Base-by-base conservation (phyloP, 2,329 filamentous ascomycete genomes). In the Talaromyces sp. region DNA sequence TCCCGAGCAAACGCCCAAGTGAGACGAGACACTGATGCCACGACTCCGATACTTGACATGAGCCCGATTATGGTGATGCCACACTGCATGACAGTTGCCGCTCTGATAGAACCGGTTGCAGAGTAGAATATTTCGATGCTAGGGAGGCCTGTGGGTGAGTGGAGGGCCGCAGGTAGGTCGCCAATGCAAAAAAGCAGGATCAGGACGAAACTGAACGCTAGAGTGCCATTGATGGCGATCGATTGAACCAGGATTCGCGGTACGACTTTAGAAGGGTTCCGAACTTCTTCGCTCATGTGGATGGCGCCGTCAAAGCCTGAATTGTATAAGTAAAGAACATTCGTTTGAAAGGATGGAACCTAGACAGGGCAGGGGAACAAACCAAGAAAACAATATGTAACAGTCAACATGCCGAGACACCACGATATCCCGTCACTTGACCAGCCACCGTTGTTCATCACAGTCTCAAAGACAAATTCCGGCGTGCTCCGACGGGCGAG, bases 1-100 rank as follows among this genome's bases (percentile, higher is more conserved):
- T 83, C 81, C 4, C 77, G 69, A 12, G 81, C 77, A 72, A 81
- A 83, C 0, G 78, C 78, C 81, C 81, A 83, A 0, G 79, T 78
- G 1, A 83, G 67, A 3, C 81, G 77, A 0, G 79, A 80, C 0
- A 78, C 78, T 0, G 80, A 82, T 0, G 81, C 79, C 2, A 82
- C 72, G 40, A 74, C 73, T 34, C 75, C 76, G 56, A 80, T 75
- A 40, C 75, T 75, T 0, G 76, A 74, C 44, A 78, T 70, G 56
- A 76, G 73, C 16, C 74, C 69, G 40, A 80, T 66, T 0, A 79
- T 64, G 0, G 76, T 69, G 14, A 82, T 67, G 0, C 77, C 69
- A 0, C 71, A 68, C 6, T 78, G 68, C 68, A 82, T 73, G 12
- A 73, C 72, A 2, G 75, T 81, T 0, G 79, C 74, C 2, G 75